These are phyloP conservation scores for Santalum album DNA, from an alignment of 164 flowering plant species.

Conservation along the genomic window DNA sequence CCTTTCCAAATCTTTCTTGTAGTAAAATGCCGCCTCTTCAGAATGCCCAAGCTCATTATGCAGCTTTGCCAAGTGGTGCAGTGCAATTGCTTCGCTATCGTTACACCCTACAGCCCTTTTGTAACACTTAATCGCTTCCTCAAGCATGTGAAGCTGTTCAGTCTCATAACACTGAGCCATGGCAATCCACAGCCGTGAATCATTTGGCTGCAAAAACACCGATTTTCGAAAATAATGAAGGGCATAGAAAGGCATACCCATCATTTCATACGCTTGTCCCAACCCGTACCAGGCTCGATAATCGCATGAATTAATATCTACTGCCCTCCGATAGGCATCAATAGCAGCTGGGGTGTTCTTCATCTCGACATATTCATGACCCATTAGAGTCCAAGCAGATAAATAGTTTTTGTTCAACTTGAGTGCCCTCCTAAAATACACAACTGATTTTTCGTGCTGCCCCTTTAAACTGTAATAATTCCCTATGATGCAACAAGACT, in stretches of 20 bases:
- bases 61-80: constrained; percentile 81
- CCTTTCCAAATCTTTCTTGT: constrained; percentile 84
- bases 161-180: constrained; percentile 96
- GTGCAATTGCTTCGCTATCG: constrained; percentile 88
- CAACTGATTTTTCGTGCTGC: constrained; percentile 87
- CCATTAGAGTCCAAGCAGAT: constrained; percentile 99
- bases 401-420: constrained; percentile 76
- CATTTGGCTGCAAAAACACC: constrained; percentile 81
- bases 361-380: constrained; percentile 98
- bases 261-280: constrained; percentile 98
- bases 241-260: constrained; percentile 93
- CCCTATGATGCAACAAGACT: constrained; percentile 95
- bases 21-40: constrained; percentile 89
- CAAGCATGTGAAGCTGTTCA: constrained; percentile 82
- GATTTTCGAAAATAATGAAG: constrained; percentile 82
- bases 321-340: constrained; percentile 92
- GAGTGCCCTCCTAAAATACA: constrained; percentile 89
- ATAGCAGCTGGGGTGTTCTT: constrained; percentile 90
- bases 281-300: constrained; percentile 99
- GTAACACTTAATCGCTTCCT: constrained; percentile 93
- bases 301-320: constrained; percentile 87
- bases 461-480: constrained; percentile 96
- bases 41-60: constrained; percentile 58
- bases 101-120: constrained; percentile 71
- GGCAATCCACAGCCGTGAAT: constrained; percentile 90